These are phyloP conservation scores for Delonix regia DNA, from an alignment of 306 rosid species.

Conservation along the genomic window DNA sequence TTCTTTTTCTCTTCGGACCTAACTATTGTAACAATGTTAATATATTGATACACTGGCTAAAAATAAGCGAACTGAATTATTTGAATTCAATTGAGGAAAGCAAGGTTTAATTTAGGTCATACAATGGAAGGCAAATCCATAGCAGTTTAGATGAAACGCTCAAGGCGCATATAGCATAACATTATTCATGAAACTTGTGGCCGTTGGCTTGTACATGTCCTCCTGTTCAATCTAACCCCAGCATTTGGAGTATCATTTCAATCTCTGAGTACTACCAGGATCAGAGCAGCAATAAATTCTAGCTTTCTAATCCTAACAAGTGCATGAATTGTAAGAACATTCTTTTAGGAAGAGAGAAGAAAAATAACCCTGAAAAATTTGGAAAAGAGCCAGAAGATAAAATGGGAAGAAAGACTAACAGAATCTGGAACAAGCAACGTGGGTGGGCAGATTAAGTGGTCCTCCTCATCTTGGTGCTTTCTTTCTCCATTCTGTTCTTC, in stretches of 20 bases:
- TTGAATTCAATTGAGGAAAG: neutral
- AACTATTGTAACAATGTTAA: neutral
- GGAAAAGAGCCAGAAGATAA: constrained; percentile 15
- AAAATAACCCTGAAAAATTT: neutral
- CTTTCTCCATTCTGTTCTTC: constrained; percentile 91
- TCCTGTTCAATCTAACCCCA: constrained; percentile 11
- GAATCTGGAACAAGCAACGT: constrained; percentile 10
- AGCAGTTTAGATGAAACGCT: neutral
- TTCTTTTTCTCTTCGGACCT: too few relatives aligned
- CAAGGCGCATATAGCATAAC: neutral
- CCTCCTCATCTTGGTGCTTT: constrained; percentile 66
- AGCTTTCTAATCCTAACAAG: constrained; percentile 24
- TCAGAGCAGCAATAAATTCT: constrained; percentile 13
- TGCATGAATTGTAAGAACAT: neutral
- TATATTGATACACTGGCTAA: neutral
- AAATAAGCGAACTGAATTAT: neutral
- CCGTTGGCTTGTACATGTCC: neutral
- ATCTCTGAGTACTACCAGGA: constrained; percentile 3
- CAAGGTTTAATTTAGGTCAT: neutral
- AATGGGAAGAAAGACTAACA: neutral
- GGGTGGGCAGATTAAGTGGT: neutral
- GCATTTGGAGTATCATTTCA: constrained; percentile 23
- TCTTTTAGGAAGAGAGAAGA: neutral
- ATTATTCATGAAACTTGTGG: constrained; percentile 4
- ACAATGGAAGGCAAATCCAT: constrained; percentile 2